A percentile compares a stretch with the other conserved stretches of the same genome.
Conservation (phyloP, 163 green algal genomes). For the Volvox carteri region DNA sequence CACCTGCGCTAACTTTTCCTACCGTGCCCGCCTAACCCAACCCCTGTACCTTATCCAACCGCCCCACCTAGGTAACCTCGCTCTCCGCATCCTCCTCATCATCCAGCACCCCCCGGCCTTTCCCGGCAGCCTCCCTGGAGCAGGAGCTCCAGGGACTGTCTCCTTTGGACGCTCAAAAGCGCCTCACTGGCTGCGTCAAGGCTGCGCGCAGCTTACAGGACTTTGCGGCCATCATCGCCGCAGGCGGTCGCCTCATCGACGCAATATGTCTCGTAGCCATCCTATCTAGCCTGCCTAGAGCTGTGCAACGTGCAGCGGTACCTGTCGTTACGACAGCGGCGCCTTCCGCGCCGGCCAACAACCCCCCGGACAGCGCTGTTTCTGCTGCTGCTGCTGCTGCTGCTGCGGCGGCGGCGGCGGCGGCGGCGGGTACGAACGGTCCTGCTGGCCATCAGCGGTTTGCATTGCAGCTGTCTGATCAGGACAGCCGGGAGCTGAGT, state of each 20-base stretch:
- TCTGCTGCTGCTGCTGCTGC: no score
- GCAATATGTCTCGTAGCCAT: conserved; percentile 52
- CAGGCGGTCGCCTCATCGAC: conserved; percentile 49
- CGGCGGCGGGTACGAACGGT: neutral
- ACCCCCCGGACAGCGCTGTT: no score
- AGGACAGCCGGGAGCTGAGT: neutral
- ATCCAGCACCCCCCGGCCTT: neutral
- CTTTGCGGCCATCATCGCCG: conserved; percentile 25
- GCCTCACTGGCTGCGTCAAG: conserved; percentile 51
- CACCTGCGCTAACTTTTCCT: no score
- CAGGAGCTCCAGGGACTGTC: conserved; percentile 40
- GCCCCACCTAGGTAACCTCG: neutral
- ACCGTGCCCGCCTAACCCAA: neutral
- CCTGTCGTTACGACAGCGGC: neutral
- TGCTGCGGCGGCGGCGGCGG: neutral
- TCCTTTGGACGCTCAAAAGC: conserved; percentile 41
- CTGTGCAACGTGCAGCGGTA: conserved; percentile 4
- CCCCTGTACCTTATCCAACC: neutral
- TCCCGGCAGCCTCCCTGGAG: neutral
- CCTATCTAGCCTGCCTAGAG: conserved; percentile 21
- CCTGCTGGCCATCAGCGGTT: neutral
- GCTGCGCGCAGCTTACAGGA: conserved; percentile 23
- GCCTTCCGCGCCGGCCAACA: neutral
- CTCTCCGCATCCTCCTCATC: neutral
- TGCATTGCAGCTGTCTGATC: conserved; percentile 31